A percentile compares a stretch with the other conserved stretches of the same genome.
Conservation (phyloP, 768 basidiomycete species). For the Lactarius hatsudake region DNA sequence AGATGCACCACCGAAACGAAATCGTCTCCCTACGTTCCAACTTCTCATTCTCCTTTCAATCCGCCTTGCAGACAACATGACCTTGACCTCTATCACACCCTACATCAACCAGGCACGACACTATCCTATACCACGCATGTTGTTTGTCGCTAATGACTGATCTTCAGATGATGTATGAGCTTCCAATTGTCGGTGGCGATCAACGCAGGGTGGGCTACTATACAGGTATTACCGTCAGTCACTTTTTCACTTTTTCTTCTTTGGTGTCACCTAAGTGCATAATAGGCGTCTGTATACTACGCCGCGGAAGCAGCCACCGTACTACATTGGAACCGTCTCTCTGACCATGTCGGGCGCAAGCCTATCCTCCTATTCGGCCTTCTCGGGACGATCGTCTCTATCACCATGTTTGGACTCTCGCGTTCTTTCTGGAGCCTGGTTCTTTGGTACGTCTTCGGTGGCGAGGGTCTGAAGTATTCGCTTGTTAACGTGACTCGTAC, state of each 20-base stretch:
- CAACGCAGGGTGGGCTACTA: slow-evolving; percentile 47
- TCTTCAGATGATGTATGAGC: slow-evolving; percentile 41
- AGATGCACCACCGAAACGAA: not conserved
- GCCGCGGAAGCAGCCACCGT: slow-evolving; percentile 44
- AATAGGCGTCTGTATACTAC: slow-evolving; percentile 46
- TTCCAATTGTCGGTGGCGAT: slow-evolving; percentile 43
- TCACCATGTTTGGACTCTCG: slow-evolving; percentile 37
- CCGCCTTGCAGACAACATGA: not conserved
- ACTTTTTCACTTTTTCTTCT: not conserved
- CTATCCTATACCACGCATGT: not conserved
- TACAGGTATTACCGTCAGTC: slow-evolving; percentile 46
- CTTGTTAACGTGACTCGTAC: not conserved
- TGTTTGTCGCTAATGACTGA: not conserved
- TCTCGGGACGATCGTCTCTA: slow-evolving; percentile 34
- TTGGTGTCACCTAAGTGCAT: not conserved
- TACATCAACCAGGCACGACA: slow-evolving; percentile 46
- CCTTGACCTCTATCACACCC: slow-evolving; percentile 38
- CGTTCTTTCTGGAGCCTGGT: slow-evolving; percentile 35
- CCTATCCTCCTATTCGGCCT: slow-evolving; percentile 41
- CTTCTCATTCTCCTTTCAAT: not conserved
- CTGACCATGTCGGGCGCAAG: slow-evolving; percentile 47
- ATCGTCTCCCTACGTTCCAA: not conserved
- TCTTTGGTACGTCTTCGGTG: slow-evolving; percentile 19
- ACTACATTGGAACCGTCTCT: slow-evolving; percentile 45
- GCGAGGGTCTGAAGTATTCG: not conserved